Conservation (phyloP, 2,329 filamentous ascomycete genomes). For the Diplodia intermedia region DNA sequence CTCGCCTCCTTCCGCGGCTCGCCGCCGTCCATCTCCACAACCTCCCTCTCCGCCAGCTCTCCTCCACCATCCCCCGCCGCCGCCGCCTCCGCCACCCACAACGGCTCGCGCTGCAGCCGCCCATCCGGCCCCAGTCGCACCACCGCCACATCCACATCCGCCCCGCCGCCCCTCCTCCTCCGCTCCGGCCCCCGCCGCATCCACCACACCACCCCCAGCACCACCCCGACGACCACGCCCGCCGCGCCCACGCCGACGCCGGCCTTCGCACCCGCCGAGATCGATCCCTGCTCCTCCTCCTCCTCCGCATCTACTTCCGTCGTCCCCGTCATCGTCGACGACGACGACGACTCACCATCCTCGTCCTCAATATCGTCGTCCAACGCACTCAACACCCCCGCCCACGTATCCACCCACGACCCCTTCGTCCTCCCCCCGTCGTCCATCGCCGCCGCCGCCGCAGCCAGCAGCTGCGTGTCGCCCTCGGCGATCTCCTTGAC, state of each 20-base stretch:
- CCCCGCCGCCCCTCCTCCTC: not conserved
- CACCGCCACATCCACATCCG: not conserved
- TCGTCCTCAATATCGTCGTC: not conserved
- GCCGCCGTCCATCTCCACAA: not conserved
- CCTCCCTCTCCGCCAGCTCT: not conserved
- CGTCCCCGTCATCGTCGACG: not conserved
- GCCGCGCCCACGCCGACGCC: conserved; percentile 1
- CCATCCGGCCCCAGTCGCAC: not conserved
- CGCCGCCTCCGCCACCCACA: not conserved
- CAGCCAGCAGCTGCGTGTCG: not conserved
- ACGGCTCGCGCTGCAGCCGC: not conserved
- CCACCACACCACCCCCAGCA: not conserved
- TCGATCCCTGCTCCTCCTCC: not conserved
- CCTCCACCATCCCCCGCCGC: not conserved
- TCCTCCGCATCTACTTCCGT: not conserved
- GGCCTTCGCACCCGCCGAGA: not conserved
- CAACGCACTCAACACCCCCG: not conserved
- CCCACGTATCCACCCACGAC: conserved; percentile 1
- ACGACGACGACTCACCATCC: not conserved
- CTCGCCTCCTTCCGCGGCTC: not conserved
- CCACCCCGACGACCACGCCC: not conserved
- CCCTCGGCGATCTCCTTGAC: conserved; percentile 2
- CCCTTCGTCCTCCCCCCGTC: no score
- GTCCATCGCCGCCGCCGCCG: not conserved
- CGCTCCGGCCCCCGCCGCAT: not conserved